Evolutionary conservation across 2,329 filamentous ascomycete species (phyloP), one percentile per base, ranked within the genome.

Genomic region (Stagonosporopsis chrysanthemi): DNA sequence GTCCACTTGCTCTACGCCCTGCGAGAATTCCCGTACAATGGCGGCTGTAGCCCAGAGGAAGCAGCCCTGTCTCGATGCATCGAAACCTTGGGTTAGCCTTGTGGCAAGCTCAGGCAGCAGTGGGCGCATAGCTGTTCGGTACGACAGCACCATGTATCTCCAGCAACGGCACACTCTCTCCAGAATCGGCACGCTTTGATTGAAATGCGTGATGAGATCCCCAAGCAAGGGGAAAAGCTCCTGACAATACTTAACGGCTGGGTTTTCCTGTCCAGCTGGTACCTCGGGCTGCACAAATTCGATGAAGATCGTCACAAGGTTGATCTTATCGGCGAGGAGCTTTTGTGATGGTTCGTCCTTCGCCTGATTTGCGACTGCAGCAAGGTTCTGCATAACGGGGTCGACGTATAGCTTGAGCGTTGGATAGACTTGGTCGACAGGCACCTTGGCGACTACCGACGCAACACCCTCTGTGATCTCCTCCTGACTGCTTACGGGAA

Each of bases 1-100:
- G 52, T 94, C 89, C 19, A 98, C 90, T 59, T 90, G 87, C 66
- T 97, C 92, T 39, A 90, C 87, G 39, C 94, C 92, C 67, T 96
- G 91, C 0, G 92, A 95, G 73, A 98, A 99, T 75, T 99, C 95
- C 57, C 95, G 90, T 28, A 99, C 85, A 61, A 99, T 96, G 8
- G 94, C 92, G 63, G 93, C 91, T 2, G 94, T 97, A 1, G 95
- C 94, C 95, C 95, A 99, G n/a, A 99, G 83, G 83, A 99, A 99
- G 75, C 94, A 97, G 12, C 95, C 95, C 77, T 99, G 94, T 59
- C 88, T 86, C 11, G 94, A 97, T 17, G 86, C 84, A 52, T 90
- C 85, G 74, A 99, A 99, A 4, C 94, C 93, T 62, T 84, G 84
- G 1, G 91, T 91, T 55, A 99, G 85, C 77, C 94, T 96, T 67